Percentiles rank a stretch among this genome's conserved stretches.
These are phyloP conservation scores for Euclidium syriacum DNA, from an alignment of 345 rosid genomes.

Conservation along the genomic window DNA sequence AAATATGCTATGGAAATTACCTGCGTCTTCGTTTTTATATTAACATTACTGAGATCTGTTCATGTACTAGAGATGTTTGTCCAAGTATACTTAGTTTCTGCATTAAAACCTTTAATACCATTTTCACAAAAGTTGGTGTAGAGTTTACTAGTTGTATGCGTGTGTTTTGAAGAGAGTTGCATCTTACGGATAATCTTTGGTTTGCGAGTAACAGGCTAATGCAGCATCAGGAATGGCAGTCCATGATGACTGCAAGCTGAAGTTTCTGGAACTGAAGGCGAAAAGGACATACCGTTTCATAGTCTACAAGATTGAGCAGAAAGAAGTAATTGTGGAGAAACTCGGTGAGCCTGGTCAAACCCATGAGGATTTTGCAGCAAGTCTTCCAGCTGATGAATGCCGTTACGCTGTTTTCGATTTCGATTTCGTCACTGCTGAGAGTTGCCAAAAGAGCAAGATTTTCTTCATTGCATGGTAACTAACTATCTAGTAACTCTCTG, in stretches of 20 bases:
- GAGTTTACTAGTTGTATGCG: neutral
- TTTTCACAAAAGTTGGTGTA: neutral
- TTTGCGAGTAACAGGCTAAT: conserved; percentile 35
- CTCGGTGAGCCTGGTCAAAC: conserved; percentile 44
- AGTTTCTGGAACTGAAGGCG: conserved; percentile 51
- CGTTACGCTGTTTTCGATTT: conserved; percentile 40
- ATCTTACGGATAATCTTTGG: neutral
- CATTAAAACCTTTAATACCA: neutral
- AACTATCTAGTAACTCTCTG: neutral
- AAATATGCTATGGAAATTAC: neutral
- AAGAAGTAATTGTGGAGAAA: conserved; percentile 52
- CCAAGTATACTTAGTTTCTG: neutral
- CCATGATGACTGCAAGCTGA: conserved; percentile 58
- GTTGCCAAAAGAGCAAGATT: conserved; percentile 49
- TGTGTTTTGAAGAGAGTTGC: neutral
- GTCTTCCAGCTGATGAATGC: conserved; percentile 51
- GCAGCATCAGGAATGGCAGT: conserved; percentile 60
- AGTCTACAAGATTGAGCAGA: conserved; percentile 50
- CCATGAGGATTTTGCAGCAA: conserved; percentile 43
- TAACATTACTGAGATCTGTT: neutral
- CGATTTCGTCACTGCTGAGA: conserved; percentile 55
- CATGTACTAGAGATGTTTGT: neutral
- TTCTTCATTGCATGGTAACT: conserved; percentile 54
- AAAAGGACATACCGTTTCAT: conserved; percentile 50
- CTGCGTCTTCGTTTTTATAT: neutral